Evolutionary conservation across 1,284 basidiomycete genomes (phyloP).

Genomic region (Malassezia equina): DNA sequence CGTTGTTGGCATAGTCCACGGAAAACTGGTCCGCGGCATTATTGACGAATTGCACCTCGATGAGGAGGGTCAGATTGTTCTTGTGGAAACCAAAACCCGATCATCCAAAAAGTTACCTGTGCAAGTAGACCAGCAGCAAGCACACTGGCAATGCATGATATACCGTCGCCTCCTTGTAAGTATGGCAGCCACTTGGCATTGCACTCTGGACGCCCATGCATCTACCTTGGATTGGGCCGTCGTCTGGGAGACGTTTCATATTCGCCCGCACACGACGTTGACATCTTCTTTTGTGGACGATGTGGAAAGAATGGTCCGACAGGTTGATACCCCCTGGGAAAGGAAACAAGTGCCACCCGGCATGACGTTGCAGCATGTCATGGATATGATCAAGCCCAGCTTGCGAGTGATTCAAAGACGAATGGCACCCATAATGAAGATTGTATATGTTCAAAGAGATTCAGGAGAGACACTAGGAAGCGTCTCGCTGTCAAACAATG

Average conservation of each 20-base stretch:
- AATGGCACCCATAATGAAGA: background rate
- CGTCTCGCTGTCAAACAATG: conserved; percentile 21
- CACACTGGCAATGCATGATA: conserved; percentile 39
- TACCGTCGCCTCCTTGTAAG: conserved; percentile 35
- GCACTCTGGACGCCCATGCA: conserved; percentile 1
- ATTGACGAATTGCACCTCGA: conserved; percentile 32
- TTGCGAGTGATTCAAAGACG: background rate
- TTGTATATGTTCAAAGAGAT: conserved; percentile 5
- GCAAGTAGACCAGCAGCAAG: conserved; percentile 24
- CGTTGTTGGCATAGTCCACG: conserved; percentile 34
- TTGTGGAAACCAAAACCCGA: conserved; percentile 37
- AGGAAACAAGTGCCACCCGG: background rate
- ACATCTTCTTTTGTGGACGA: conserved; percentile 22
- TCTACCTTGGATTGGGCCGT: conserved; percentile 16
- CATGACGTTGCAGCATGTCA: background rate
- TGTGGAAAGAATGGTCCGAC: conserved; percentile 2
- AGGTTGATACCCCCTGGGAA: conserved; percentile 1
- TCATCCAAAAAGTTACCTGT: conserved; percentile 22
- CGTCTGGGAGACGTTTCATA: conserved; percentile 14
- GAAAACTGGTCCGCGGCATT: conserved; percentile 32
- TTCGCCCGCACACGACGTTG: conserved; percentile 20
- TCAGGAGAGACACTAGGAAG: conserved; percentile 17
- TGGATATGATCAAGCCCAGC: background rate
- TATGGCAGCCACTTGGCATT: conserved; percentile 5
- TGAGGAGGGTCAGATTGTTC: conserved; percentile 2